Evolutionary conservation across 257 asterid species (phyloP).

Genomic region (Henckelia pumila): DNA sequence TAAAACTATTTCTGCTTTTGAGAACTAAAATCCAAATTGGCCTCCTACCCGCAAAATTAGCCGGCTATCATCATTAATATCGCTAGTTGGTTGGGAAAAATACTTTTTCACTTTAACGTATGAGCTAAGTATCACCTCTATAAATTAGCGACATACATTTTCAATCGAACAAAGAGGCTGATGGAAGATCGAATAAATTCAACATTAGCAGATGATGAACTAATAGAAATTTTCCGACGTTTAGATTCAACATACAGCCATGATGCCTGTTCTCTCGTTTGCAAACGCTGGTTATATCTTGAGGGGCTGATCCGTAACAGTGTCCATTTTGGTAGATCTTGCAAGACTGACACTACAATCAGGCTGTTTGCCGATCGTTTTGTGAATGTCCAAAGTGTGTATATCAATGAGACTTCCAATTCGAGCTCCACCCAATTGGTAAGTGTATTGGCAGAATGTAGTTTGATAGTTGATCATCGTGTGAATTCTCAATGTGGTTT

Average conservation of each 20-base stretch:
- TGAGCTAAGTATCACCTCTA: neutral
- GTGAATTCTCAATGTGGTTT: neutral
- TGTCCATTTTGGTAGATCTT: neutral
- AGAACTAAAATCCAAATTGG: neutral
- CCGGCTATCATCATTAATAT: neutral
- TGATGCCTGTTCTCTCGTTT: slow-evolving; percentile 71
- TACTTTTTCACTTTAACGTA: too few relatives aligned
- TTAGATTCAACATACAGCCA: slow-evolving; percentile 53
- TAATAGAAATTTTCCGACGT: slow-evolving; percentile 54
- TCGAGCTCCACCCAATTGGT: neutral
- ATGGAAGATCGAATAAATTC: slow-evolving; percentile 50
- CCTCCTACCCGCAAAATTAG: too few relatives aligned
- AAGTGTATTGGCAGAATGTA: neutral
- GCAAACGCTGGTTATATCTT: slow-evolving; percentile 82
- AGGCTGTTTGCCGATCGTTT: neutral
- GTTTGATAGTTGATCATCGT: too few relatives aligned
- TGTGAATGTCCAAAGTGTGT: neutral
- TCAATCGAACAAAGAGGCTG: neutral
- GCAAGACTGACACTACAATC: neutral
- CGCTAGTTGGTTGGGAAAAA: too few relatives aligned
- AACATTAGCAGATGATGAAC: slow-evolving; percentile 63
- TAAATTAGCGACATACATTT: neutral
- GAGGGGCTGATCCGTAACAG: slow-evolving; percentile 65
- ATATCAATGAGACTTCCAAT: neutral
- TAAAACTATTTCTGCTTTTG: too few relatives aligned